Percentiles rank a stretch among this genome's conserved stretches.
Conservation (phyloP, 768 basidiomycete species). For the Lactarius hengduanensis region DNA sequence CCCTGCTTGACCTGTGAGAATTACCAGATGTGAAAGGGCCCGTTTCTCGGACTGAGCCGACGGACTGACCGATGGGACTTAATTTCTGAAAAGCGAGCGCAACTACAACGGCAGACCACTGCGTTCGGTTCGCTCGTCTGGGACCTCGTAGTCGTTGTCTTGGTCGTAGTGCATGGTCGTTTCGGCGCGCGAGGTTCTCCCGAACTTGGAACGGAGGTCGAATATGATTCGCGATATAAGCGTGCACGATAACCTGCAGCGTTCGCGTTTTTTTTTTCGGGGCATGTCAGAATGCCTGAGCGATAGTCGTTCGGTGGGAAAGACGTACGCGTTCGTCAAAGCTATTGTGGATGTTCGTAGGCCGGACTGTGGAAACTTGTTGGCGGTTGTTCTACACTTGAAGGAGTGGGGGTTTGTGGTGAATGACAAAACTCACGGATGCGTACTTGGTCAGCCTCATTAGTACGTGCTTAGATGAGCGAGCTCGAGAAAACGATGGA, state of each 20-base stretch:
- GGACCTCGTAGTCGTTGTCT: background rate
- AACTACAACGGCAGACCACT: background rate
- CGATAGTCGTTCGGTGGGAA: background rate
- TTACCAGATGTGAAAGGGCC: background rate
- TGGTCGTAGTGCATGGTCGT: background rate
- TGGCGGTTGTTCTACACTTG: background rate
- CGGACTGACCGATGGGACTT: background rate
- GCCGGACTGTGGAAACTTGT: background rate
- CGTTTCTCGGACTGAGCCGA: background rate
- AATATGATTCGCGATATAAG: conserved; percentile 1
- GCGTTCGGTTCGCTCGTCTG: background rate
- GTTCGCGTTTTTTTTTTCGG: too few species aligned
- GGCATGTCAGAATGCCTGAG: background rate
- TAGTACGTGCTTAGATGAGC: background rate
- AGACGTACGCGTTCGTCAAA: conserved; percentile 7
- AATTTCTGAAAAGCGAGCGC: background rate
- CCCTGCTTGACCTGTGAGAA: background rate
- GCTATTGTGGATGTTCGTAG: background rate
- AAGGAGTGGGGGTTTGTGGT: background rate
- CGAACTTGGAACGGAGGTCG: conserved; percentile 11
- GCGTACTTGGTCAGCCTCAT: conserved; percentile 6
- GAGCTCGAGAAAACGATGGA: background rate
- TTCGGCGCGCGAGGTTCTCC: background rate
- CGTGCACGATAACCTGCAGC: background rate
- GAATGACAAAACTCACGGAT: background rate